Evolutionary conservation across 495 filamentous ascomycete genomes (phyloP).

Genomic region (Xylaria flabelliformis): DNA sequence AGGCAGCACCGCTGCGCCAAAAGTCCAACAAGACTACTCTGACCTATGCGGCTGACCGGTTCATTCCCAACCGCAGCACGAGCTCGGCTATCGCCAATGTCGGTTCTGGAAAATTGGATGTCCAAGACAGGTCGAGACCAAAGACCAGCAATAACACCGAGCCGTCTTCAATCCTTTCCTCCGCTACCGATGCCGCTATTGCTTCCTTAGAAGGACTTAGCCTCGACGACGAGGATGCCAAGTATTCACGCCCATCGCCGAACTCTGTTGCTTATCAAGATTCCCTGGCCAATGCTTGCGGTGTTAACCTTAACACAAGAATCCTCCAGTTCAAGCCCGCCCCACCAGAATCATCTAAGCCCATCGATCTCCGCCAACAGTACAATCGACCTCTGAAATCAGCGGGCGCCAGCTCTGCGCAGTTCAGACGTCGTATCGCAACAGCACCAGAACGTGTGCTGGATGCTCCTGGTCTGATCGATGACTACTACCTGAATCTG

Average conservation of each 20-base stretch:
- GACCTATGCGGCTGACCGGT: conserved; percentile 87
- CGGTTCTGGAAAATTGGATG: conserved; percentile 79
- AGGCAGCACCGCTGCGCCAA: conserved; percentile 63
- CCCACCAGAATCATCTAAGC: conserved; percentile 93
- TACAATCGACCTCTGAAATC: conserved; percentile 96
- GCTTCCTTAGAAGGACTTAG: conserved; percentile 79
- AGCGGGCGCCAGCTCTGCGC: conserved; percentile 71
- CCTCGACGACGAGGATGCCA: conserved; percentile 57
- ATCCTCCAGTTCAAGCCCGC: conserved; percentile 99
- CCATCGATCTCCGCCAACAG: conserved; percentile 94
- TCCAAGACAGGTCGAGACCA: conserved; percentile 67
- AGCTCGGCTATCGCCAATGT: conserved; percentile 85
- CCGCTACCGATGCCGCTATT: conserved; percentile 76
- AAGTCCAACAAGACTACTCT: conserved; percentile 81
- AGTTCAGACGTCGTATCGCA: conserved; percentile 87
- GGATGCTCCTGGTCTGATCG: conserved; percentile 94
- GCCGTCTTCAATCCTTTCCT: conserved; percentile 73
- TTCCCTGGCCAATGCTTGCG: conserved; percentile 88
- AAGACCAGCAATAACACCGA: conserved; percentile 67
- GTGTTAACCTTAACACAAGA: conserved; percentile 88
- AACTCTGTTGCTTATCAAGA: conserved; percentile 91
- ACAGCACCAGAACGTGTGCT: conserved; percentile 96
- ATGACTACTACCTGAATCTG: conserved; percentile 99
- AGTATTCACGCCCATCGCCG: conserved; percentile 80
- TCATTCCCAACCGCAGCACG: conserved; percentile 90